A percentile compares a stretch with the other conserved stretches of the same genome.
These are phyloP conservation scores for Chaetoscypha palmicola DNA, from an alignment of 2,329 filamentous ascomycete species.

Conservation along the genomic window DNA sequence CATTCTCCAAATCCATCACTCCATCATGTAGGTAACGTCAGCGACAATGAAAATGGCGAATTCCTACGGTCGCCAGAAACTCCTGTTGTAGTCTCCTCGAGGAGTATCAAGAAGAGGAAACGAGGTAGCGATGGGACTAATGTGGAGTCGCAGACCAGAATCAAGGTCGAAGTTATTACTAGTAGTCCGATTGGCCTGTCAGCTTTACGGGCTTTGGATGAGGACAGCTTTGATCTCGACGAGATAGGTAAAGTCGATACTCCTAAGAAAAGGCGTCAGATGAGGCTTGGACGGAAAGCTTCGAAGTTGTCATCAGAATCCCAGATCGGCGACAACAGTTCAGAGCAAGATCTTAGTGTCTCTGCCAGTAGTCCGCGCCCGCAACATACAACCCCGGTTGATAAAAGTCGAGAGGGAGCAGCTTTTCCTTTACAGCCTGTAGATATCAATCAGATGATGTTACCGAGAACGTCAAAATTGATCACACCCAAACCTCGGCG, in stretches of 20 bases:
- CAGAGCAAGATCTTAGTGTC: background rate
- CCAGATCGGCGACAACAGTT: background rate
- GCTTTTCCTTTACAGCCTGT: slow-evolving; percentile 21
- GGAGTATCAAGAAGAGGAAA: slow-evolving; percentile 26
- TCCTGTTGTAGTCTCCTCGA: slow-evolving; percentile 23
- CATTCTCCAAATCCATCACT: slow-evolving; percentile 1
- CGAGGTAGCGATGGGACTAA: slow-evolving; percentile 1
- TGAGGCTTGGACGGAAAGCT: slow-evolving; percentile 8
- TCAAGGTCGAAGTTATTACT: slow-evolving; percentile 25
- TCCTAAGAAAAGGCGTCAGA: slow-evolving; percentile 27
- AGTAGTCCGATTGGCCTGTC: slow-evolving; percentile 27
- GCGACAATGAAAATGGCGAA: background rate
- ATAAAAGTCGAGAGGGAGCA: too few species aligned
- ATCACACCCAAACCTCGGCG: slow-evolving; percentile 1
- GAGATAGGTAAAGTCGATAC: slow-evolving; percentile 32
- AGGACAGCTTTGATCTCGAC: slow-evolving; percentile 32
- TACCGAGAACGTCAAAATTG: slow-evolving; percentile 6
- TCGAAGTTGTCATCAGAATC: slow-evolving; percentile 6
- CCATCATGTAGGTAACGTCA: background rate
- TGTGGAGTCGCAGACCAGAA: slow-evolving; percentile 11
- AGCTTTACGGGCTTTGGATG: slow-evolving; percentile 12
- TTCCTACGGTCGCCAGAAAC: slow-evolving; percentile 13
- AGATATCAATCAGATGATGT: slow-evolving; percentile 24
- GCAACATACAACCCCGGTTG: too few species aligned
- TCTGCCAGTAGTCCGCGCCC: slow-evolving; percentile 1